Conservation (phyloP, 1,139 yeast species). For the Nematodospora anomalae region DNA sequence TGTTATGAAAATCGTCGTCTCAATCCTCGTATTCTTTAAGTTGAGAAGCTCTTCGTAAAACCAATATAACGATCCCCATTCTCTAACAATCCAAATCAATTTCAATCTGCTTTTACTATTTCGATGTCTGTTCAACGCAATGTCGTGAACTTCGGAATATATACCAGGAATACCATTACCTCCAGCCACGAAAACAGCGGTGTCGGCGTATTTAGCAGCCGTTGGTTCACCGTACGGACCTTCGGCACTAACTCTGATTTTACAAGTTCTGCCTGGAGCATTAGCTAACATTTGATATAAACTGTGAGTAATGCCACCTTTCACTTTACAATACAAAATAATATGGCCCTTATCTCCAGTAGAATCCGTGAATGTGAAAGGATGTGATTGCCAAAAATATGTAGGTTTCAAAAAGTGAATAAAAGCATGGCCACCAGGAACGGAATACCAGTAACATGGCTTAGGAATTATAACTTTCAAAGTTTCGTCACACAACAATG, state of each 20-base stretch:
- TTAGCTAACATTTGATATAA: conserved; percentile 30
- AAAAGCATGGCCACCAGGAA: conserved; percentile 55
- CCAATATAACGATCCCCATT: conserved; percentile 33
- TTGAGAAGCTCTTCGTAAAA: conserved; percentile 32
- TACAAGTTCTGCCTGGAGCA: conserved; percentile 26
- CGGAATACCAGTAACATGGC: conserved; percentile 40
- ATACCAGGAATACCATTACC: conserved; percentile 49
- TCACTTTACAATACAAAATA: conserved; percentile 32
- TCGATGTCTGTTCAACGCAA: conserved; percentile 28
- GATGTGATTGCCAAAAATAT: conserved; percentile 48
- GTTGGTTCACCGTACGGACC: conserved; percentile 43
- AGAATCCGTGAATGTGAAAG: conserved; percentile 36
- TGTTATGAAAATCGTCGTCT: conserved; percentile 34
- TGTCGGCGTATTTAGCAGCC: conserved; percentile 29
- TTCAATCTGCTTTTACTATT: conserved; percentile 2
- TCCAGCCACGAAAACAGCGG: conserved; percentile 43
- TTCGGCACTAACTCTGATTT: conserved; percentile 37
- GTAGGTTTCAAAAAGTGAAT: conserved; percentile 41
- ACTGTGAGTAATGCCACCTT: conserved; percentile 40
- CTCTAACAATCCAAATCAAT: conserved; percentile 28
- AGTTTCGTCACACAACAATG: conserved; percentile 37
- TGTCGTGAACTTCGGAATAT: conserved; percentile 34
- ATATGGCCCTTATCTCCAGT: conserved; percentile 23
- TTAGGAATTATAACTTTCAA: conserved; percentile 42
- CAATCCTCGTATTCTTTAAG: conserved; percentile 25